Conservation (phyloP, 805 yeast genomes). For the Ascoidea tarda region DNA sequence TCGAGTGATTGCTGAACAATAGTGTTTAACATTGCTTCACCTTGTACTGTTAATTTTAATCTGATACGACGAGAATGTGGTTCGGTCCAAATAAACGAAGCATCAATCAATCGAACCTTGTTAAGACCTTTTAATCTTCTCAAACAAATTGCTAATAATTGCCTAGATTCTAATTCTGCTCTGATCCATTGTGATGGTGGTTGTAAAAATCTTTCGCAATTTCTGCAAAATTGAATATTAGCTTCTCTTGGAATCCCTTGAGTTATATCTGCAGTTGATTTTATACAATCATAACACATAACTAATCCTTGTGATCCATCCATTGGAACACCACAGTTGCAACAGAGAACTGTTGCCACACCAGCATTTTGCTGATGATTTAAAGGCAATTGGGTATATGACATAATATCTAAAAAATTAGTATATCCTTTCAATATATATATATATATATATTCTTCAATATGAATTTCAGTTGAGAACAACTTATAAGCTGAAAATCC, state of each 20-base stretch:
- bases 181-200: constrained; percentile 92
- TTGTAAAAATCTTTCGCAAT: constrained; percentile 90
- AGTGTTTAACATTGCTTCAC: constrained; percentile 87
- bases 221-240: constrained; percentile 85
- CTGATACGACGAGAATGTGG: constrained; percentile 95
- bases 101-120: constrained; percentile 81
- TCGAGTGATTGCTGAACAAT: constrained; percentile 90
- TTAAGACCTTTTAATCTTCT: constrained; percentile 79
- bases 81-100: constrained; percentile 96
- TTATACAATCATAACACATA: constrained; percentile 96
- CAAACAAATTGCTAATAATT: constrained; percentile 78
- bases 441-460: no score
- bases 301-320: constrained; percentile 89
- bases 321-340: constrained; percentile 97
- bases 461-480: no score
- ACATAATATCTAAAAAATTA: constrained; percentile 2
- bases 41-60: constrained; percentile 87
- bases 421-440: no score
- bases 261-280: constrained; percentile 84
- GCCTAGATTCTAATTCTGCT: constrained; percentile 86
- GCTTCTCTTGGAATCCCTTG: constrained; percentile 93
- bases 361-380: constrained; percentile 2
- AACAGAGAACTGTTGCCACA: constrained; percentile 84
- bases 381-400: constrained; percentile 8
- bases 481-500: no score